phyloP scores from a whole-genome alignment of 2,329 filamentous ascomycete species.

The Pseudogymnoascus sp. region DNA sequence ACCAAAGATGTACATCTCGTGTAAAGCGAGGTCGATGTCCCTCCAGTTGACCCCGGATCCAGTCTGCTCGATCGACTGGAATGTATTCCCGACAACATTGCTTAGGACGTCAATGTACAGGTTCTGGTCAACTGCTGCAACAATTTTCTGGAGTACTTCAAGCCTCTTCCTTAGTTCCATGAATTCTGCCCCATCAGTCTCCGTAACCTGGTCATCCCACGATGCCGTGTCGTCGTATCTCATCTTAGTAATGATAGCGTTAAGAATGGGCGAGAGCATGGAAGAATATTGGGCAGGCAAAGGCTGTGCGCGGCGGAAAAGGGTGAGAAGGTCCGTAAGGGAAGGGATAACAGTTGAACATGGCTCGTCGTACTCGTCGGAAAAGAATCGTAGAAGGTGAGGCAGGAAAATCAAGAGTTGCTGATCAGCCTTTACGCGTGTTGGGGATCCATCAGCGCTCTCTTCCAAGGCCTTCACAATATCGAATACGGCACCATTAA shows the following conservation, averaged over 20 bases:
- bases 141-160: slow-evolving; percentile 84
- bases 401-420: slow-evolving; percentile 79
- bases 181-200: slow-evolving; percentile 96
- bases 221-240: slow-evolving; percentile 90
- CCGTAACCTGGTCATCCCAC: slow-evolving; percentile 90
- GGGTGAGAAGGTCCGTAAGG: slow-evolving; percentile 84
- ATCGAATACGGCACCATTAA: slow-evolving; percentile 83
- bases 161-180: slow-evolving; percentile 86
- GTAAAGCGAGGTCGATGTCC: slow-evolving; percentile 84
- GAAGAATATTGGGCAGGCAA: slow-evolving; percentile 69
- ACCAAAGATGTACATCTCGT: slow-evolving; percentile 94
- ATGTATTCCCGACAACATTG: slow-evolving; percentile 79
- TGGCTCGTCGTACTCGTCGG: slow-evolving; percentile 96
- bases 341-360: slow-evolving; percentile 93
- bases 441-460: slow-evolving; percentile 50
- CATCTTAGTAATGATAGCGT: slow-evolving; percentile 93
- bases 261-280: slow-evolving; percentile 80
- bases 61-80: slow-evolving; percentile 69
- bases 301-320: slow-evolving; percentile 72
- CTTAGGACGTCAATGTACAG: slow-evolving; percentile 86
- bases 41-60: slow-evolving; percentile 81
- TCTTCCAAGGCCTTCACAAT: slow-evolving; percentile 81
- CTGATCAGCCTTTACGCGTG: slow-evolving; percentile 68
- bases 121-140: slow-evolving; percentile 79
- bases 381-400: slow-evolving; percentile 85